Base-by-base conservation (phyloP, 2,329 filamentous ascomycete species). In the Colletotrichum aenigma region DNA sequence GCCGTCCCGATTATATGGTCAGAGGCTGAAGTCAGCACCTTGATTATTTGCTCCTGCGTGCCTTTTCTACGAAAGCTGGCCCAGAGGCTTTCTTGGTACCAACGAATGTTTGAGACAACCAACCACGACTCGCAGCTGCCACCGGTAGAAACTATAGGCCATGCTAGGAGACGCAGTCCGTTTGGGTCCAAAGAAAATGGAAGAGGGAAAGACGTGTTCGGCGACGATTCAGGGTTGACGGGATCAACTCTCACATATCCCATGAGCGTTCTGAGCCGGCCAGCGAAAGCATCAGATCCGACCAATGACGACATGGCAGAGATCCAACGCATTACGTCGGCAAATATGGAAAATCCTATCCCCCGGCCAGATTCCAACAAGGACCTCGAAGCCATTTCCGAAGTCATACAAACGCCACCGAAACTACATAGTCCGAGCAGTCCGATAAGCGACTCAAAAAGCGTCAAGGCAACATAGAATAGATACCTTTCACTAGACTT, bases 11-110 rank as follows among this genome's bases (percentile, higher is more conserved):
- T 81, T 21, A 78, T 83, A 30, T 83, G 80, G 81, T 81, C 81
- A 4, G 76, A 81, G 76, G 78, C 79, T 7, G 79, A 84, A 66
- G 69, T 82, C 5, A 80, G 78, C 65, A 74, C 80, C 8, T 78
- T 84, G 3, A 77, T 84, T 2, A 74, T 82, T 9, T 83, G 81
- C 74, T 82, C 82, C 4, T 82, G 79, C 36, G 81, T 83, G 38
- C 82, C 80, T 1, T 83, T 80, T 10, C 70, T 83, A 7, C 79
- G 81, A 36, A 81, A 81, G 60, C 71, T 81, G 13, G 75, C 78
- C 4, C 74, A 80, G 24, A 80, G 78, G 76, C 74, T 81, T 15
- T 80, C 80, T 5, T 78, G 79, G 61, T 78, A 81, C 64, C 81
- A 78, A 74, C 78, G 67, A 52, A 71, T 77, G 21, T 77, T 83